phyloP scores from a whole-genome alignment of 441 rosid species.

The Arabidopsis lyrata region DNA sequence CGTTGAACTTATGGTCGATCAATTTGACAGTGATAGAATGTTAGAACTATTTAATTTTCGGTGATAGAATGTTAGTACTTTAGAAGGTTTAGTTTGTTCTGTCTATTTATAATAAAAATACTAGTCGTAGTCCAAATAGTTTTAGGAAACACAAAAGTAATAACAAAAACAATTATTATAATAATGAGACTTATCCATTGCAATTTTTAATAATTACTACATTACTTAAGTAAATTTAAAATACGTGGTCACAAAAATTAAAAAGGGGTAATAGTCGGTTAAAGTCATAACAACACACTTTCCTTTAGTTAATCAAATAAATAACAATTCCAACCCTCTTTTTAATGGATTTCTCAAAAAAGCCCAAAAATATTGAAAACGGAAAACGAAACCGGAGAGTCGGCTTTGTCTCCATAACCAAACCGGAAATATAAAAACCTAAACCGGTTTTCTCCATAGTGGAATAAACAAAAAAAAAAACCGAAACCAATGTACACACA shows the following conservation, averaged over 20 bases:
- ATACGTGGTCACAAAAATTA: too few relatives aligned
- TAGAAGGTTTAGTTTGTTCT: not conserved
- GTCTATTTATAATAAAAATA: not conserved
- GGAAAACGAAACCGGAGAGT: slow-evolving; percentile 14
- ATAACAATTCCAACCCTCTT: slow-evolving; percentile 27
- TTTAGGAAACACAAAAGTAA: not conserved
- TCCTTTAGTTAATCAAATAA: slow-evolving; percentile 12
- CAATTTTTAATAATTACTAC: too few relatives aligned
- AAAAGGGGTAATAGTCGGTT: too few relatives aligned
- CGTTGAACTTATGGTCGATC: not conserved
- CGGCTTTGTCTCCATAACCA: slow-evolving; percentile 32
- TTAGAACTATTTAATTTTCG: too few relatives aligned
- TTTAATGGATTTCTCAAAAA: not conserved
- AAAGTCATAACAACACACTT: not conserved
- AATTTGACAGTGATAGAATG: not conserved
- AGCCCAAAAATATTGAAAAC: slow-evolving; percentile 19
- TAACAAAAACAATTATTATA: not conserved
- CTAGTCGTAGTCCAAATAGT: not conserved
- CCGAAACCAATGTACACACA: slow-evolving; percentile 36
- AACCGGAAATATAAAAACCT: slow-evolving; percentile 42
- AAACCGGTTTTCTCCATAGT: slow-evolving; percentile 37
- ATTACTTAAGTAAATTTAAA: too few relatives aligned
- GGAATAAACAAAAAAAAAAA: not conserved
- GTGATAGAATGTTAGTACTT: not conserved
- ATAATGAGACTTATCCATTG: too few relatives aligned